Evolutionary conservation across 106 monocot genomes (phyloP).

Genomic region (Dendrobium chrysotoxum): DNA sequence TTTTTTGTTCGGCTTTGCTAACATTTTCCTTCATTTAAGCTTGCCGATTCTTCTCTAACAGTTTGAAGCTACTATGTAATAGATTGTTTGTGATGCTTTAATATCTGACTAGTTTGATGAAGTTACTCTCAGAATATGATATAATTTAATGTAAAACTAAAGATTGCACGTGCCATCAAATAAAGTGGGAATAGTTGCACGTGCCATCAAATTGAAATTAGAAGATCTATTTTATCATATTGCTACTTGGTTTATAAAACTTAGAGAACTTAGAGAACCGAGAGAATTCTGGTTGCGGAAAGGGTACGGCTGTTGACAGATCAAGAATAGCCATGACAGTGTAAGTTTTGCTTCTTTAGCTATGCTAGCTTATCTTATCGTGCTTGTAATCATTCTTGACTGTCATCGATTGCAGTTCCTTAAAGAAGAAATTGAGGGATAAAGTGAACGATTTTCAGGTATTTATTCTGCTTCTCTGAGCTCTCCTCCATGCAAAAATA

Average conservation of each 20-base stretch:
- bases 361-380: background rate
- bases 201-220: conserved; percentile 37
- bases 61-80: background rate
- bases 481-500: background rate
- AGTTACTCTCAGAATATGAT: too few species aligned
- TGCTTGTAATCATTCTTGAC: background rate
- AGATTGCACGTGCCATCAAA: too few species aligned
- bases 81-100: too few species aligned
- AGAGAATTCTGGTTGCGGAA: conserved; percentile 41
- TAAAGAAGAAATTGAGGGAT: conserved; percentile 54
- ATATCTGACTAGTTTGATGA: too few species aligned
- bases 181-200: conserved; percentile 38
- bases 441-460: conserved; percentile 57
- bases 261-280: conserved; percentile 53
- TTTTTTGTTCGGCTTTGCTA: too few species aligned
- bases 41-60: background rate
- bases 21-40: too few species aligned
- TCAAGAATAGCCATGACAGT: conserved; percentile 58
- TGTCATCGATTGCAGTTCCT: conserved; percentile 25
- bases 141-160: too few species aligned
- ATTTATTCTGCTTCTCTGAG: background rate
- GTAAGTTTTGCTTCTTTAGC: conserved; percentile 15
- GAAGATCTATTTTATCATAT: conserved; percentile 11
- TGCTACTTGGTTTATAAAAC: conserved; percentile 7
- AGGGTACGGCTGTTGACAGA: conserved; percentile 58